A percentile compares a stretch with the other conserved stretches of the same genome.
phyloP scores from a whole-genome alignment of 2,329 filamentous ascomycete species.

The Tricladium varicosporioides region DNA sequence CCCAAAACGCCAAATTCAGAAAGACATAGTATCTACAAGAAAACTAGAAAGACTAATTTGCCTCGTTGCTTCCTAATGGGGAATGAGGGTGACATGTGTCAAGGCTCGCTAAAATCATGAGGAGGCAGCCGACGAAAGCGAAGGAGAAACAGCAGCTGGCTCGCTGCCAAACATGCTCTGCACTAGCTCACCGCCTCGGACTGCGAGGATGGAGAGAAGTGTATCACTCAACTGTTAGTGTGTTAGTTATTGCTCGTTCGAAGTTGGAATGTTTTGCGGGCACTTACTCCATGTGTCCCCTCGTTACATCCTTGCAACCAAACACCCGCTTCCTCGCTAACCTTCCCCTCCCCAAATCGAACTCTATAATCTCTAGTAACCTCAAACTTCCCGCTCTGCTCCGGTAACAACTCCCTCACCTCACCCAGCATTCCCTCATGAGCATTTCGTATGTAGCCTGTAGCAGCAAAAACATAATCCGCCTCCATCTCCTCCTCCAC shows the following conservation, averaged over 20 bases:
- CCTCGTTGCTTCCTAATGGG: no score
- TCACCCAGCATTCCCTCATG: constrained; percentile 75
- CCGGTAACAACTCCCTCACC: constrained; percentile 64
- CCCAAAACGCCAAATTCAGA: no score
- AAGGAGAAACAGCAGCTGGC: no score
- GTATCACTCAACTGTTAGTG: constrained; percentile 68
- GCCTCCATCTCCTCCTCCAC: constrained; percentile 53
- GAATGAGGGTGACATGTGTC: no score
- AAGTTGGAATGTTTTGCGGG: not conserved
- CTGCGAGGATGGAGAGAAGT: constrained; percentile 74
- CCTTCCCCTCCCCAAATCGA: constrained; percentile 63
- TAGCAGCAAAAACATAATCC: constrained; percentile 81
- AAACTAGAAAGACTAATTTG: no score
- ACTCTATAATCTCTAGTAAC: constrained; percentile 79
- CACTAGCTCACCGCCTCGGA: constrained; percentile 75
- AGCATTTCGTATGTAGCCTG: constrained; percentile 76
- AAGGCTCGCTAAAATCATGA: no score
- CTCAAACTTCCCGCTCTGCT: constrained; percentile 48
- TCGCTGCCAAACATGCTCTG: constrained; percentile 63
- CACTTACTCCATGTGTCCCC: constrained; percentile 82
- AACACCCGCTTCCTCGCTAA: constrained; percentile 69
- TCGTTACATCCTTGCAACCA: constrained; percentile 96
- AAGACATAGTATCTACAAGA: no score
- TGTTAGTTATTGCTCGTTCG: not conserved
- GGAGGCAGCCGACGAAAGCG: no score